A percentile compares a stretch with the other conserved stretches of the same genome.
phyloP scores from a whole-genome alignment of 1,139 yeast species.

The Hansenula sp. region DNA sequence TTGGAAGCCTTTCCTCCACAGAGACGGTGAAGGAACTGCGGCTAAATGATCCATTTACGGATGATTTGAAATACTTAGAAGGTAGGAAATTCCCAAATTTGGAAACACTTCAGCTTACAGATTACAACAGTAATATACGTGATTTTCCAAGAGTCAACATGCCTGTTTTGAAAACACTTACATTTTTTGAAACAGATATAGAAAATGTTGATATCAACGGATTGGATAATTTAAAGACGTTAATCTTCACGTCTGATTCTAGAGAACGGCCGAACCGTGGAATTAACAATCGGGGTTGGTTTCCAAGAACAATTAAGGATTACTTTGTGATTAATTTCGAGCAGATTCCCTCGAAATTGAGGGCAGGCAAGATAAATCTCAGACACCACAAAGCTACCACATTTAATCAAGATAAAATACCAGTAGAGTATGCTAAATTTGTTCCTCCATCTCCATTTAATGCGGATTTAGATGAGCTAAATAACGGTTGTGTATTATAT shows the following conservation, averaged over 20 bases:
- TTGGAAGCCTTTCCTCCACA: neutral
- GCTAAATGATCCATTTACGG: neutral
- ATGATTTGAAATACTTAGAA: neutral
- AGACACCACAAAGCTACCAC: too few relatives aligned
- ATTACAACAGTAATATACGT: neutral
- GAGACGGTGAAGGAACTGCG: neutral
- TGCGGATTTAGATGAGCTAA: too few relatives aligned
- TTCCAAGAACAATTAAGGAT: too few relatives aligned
- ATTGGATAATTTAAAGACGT: neutral
- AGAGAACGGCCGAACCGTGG: too few relatives aligned
- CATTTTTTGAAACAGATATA: neutral
- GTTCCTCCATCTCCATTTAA: too few relatives aligned
- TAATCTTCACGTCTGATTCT: neutral
- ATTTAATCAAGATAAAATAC: too few relatives aligned
- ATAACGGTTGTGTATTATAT: too few relatives aligned
- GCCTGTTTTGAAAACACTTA: neutral
- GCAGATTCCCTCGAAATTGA: too few relatives aligned
- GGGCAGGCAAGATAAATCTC: too few relatives aligned
- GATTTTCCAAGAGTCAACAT: neutral
- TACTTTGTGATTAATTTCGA: too few relatives aligned
- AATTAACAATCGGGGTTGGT: too few relatives aligned
- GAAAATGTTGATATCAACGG: neutral
- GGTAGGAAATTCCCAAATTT: neutral
- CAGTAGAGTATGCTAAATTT: too few relatives aligned
- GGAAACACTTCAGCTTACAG: neutral